Conservation (phyloP, 2,329 filamentous ascomycete genomes). For the Orbilia oligospora region DNA sequence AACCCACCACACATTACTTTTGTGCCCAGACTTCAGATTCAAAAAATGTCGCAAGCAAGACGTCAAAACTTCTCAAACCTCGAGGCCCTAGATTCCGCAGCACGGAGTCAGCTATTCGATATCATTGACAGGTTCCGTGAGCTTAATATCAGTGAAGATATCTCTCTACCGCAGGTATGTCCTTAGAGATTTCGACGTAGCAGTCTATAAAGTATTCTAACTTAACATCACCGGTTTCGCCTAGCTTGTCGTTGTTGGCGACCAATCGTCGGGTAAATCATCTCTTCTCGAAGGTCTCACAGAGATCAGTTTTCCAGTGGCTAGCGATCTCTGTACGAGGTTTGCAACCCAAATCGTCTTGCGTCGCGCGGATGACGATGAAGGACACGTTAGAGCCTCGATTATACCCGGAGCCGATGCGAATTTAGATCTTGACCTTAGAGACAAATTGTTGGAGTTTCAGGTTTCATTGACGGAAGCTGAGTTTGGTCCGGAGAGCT, state of each 20-base stretch:
- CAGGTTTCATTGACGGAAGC: slow-evolving; percentile 48
- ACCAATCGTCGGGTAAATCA: slow-evolving; percentile 64
- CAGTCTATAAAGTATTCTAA: not conserved
- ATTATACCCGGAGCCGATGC: slow-evolving; percentile 62
- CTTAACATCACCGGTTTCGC: not conserved
- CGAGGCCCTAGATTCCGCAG: slow-evolving; percentile 18
- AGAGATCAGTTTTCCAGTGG: slow-evolving; percentile 63
- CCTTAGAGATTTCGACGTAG: not conserved
- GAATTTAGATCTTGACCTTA: slow-evolving; percentile 28
- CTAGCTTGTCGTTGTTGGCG: slow-evolving; percentile 64
- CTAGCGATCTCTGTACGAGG: slow-evolving; percentile 63
- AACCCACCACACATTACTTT: not conserved
- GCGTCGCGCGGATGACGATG: slow-evolving; percentile 58
- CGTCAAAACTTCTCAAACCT: slow-evolving; percentile 39
- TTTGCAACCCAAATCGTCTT: slow-evolving; percentile 65
- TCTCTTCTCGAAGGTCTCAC: slow-evolving; percentile 64
- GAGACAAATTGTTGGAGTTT: slow-evolving; percentile 52
- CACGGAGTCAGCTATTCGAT: slow-evolving; percentile 42
- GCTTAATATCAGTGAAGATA: slow-evolving; percentile 63
- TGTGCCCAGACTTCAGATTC: not conserved
- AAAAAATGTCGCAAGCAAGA: not conserved
- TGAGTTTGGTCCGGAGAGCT: slow-evolving; percentile 51
- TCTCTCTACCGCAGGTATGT: slow-evolving; percentile 63
- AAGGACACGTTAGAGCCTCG: slow-evolving; percentile 61
- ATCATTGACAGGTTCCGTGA: slow-evolving; percentile 63